Evolutionary conservation across 2,329 filamentous ascomycete genomes (phyloP), one percentile per base, ranked within the genome.

Genomic region (Fusarium fracticaudum): DNA sequence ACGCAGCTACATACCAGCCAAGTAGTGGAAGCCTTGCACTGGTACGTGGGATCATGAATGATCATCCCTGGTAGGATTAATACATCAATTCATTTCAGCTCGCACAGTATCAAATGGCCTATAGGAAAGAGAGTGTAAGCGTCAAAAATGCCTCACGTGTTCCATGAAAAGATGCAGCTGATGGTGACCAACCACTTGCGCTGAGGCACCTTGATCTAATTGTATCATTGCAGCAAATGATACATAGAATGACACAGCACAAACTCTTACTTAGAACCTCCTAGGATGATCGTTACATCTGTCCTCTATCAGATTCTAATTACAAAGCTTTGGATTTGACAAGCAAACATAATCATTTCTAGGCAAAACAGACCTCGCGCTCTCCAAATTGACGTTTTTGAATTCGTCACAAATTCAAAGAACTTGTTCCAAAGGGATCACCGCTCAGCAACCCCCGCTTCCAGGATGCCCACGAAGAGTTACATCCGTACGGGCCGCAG

Each of bases 101-200:
- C 7, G 14, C 14, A 35, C 33, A 35, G 14, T 15, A 35, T 35
- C 7, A 15, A 9, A 1, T 15, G 7, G 14, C 33, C 33, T 35
- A 35, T 35, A 35, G 24, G 44, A 29, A 18, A 2, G 18, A 20
- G 44, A 20, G 9, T 2, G 18, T 10, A 1, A 9, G 18, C 18
- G 18, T 47, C 24, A 29, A 29, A 47, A 47, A 4, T 29, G 13
- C 18, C 44, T 22, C 18, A 22, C 29, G 8, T 15, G 15, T 29
- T 10, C 7, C 15, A 10, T 20, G 24, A 20, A 8, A 22, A 29
- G 8, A 26, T 14, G 18, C 9, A 14, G 12, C 3, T 26, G 7
- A 12, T 10, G 17, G 24, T 7, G 5, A 20, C 4, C 1, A 29
- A 3, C 12, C 2, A 10, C 0, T 0, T 14, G 24, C 1, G 18